Evolutionary conservation across 352 stramenopile genomes (phyloP), one percentile per base, ranked within the genome.

Genomic region (Pythium coloratum): DNA sequence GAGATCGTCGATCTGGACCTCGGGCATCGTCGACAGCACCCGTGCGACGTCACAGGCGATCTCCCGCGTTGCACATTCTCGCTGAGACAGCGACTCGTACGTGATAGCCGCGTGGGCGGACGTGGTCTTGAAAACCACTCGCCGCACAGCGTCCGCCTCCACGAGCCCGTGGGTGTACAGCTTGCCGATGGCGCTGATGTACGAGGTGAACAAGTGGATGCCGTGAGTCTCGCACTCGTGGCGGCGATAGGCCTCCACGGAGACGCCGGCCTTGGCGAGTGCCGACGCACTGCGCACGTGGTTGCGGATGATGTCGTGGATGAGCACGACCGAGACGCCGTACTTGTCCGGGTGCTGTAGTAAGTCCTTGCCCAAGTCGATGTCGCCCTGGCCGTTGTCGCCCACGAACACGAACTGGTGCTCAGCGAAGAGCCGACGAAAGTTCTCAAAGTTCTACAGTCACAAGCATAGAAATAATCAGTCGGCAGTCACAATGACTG

Each of bases 291-390:
- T 68, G 26, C 47, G 59, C 10, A 66, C 63, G 66, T 91, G 82
- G 66, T 90, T 90, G 69, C 85, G 85, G 67, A 93, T 88, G 28
- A 94, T 78, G 60, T 94, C 86, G 72, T 94, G 86, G 59, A 94
- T 94, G 6, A 94, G 74, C 49, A 94, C 86, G 20, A 73, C 73
- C 0, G 73, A 77, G 36, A 90, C 81, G 1, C 72, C 67, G 65
- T 90, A 90, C 62, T 80, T 65, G 9, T 79, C 60, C 1, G 83
- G 81, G 16, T 84, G 66, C 44, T 66, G 68, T 36, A 94, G 65
- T 56, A 94, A 66, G 46, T 81, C 72, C 70, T 91, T 92, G 73
- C 86, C 86, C 26, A 94, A 62, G 42, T 92, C 84, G 33, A 94
- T 94, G 62, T 94, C 86, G 16, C 86, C 84, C 56, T 94, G 86